Evolutionary conservation across 768 basidiomycete genomes (phyloP).

Genomic region (Inosperma sp.): DNA sequence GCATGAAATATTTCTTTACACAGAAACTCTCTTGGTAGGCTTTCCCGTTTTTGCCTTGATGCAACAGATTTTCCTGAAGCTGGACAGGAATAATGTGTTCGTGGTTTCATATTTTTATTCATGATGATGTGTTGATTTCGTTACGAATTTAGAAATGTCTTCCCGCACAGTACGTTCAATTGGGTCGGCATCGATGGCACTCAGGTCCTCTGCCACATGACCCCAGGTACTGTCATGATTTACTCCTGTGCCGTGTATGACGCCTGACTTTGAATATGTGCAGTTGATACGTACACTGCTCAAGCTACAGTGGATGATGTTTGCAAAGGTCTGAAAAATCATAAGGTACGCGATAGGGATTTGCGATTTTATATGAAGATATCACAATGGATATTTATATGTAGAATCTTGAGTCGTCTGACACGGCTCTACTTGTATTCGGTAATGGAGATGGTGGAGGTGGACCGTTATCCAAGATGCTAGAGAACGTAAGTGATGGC

Average conservation of each 20-base stretch:
- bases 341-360: constrained; percentile 71
- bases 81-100: constrained; percentile 72
- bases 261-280: background rate
- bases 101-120: constrained; percentile 15
- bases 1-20: constrained; percentile 95
- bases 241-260: background rate
- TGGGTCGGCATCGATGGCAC: constrained; percentile 95
- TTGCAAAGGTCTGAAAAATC: constrained; percentile 68
- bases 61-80: background rate
- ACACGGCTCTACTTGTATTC: constrained; percentile 79
- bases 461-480: constrained; percentile 83
- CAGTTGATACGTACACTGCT: constrained; percentile 82
- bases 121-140: background rate
- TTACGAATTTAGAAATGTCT: constrained; percentile 64
- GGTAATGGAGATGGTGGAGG: constrained; percentile 97
- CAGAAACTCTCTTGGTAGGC: constrained; percentile 86
- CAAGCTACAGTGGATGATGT: constrained; percentile 85
- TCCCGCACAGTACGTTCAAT: constrained; percentile 96
- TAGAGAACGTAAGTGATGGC: constrained; percentile 69
- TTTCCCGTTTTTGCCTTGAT: background rate
- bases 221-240: constrained; percentile 51
- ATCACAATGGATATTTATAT: too few relatives aligned
- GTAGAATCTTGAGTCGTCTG: constrained; percentile 83
- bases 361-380: too few relatives aligned
- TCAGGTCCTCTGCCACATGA: constrained; percentile 96